phyloP scores from a whole-genome alignment of 2,329 filamentous ascomycete genomes.

The Exophiala bonariae region DNA sequence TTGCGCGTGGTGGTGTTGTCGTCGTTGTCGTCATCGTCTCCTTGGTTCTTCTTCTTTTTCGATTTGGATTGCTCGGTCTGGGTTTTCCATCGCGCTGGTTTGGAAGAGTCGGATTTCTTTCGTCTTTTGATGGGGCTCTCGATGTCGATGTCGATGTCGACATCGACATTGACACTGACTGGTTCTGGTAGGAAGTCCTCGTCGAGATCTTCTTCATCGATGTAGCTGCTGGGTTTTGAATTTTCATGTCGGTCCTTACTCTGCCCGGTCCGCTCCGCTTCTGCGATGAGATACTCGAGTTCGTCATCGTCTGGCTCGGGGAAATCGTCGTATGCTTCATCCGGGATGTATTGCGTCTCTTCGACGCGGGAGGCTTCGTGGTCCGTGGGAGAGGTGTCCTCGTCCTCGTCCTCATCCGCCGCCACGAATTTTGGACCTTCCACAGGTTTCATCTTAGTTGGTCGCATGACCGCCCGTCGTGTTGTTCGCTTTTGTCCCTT shows the following conservation, averaged over 20 bases:
- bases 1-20: conserved; percentile 31
- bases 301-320: conserved; percentile 4
- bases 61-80: no score
- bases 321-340: not conserved
- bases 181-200: conserved; percentile 9
- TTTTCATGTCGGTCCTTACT: not conserved
- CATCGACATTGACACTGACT: no score
- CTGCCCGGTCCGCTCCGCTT: conserved; percentile 7
- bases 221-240: not conserved
- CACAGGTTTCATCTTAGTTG: conserved; percentile 31
- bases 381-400: conserved; percentile 23
- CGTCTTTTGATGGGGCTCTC: conserved; percentile 1
- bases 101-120: not conserved
- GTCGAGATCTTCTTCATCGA: conserved; percentile 1
- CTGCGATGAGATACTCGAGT: conserved; percentile 9
- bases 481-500: conserved; percentile 52
- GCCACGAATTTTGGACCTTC: conserved; percentile 32
- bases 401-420: conserved; percentile 21
- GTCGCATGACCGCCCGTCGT: conserved; percentile 44
- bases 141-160: no score
- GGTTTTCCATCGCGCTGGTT: not conserved
- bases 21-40: conserved; percentile 11
- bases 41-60: conserved; percentile 4
- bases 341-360: conserved; percentile 18
- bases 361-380: conserved; percentile 3